Conservation (phyloP, 352 stramenopile species). For the Phytophthora megakarya region DNA sequence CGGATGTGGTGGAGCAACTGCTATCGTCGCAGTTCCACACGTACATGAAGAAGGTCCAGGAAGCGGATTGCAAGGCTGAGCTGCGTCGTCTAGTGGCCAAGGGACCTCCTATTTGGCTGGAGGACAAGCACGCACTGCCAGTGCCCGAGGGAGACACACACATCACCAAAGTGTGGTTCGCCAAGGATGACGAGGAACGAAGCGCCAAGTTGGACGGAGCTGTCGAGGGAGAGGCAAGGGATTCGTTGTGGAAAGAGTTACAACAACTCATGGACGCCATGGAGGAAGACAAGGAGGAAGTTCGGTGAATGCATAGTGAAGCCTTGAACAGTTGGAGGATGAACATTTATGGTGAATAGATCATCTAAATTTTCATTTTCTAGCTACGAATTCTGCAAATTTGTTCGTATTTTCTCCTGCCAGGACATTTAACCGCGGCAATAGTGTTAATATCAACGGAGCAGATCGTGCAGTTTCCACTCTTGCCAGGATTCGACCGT, state of each 20-base stretch:
- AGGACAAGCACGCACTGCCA: slow-evolving; percentile 91
- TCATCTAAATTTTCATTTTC: slow-evolving; percentile 4
- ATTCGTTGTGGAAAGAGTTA: slow-evolving; percentile 76
- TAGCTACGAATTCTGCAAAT: no score
- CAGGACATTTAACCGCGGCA: no score
- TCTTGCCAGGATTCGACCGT: no score
- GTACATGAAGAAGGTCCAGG: slow-evolving; percentile 93
- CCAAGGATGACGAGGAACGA: slow-evolving; percentile 73
- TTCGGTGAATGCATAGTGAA: slow-evolving; percentile 42
- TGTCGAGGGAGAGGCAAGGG: slow-evolving; percentile 85
- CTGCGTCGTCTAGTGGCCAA: slow-evolving; percentile 89
- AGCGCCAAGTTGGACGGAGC: slow-evolving; percentile 89
- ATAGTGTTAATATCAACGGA: no score
- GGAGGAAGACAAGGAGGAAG: slow-evolving; percentile 82
- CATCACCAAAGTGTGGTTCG: slow-evolving; percentile 91
- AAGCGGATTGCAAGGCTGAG: slow-evolving; percentile 94
- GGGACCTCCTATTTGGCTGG: slow-evolving; percentile 92
- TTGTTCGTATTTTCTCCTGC: no score
- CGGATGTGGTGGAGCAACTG: slow-evolving; percentile 84
- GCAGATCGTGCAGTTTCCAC: no score
- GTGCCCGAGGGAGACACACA: slow-evolving; percentile 91
- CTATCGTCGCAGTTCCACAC: slow-evolving; percentile 90
- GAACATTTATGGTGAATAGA: slow-evolving; percentile 3
- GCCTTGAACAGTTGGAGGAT: not conserved
- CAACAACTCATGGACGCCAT: slow-evolving; percentile 74